These are phyloP conservation scores for Blumeriella jaapii DNA, from an alignment of 2,329 filamentous ascomycete species.

Conservation along the genomic window DNA sequence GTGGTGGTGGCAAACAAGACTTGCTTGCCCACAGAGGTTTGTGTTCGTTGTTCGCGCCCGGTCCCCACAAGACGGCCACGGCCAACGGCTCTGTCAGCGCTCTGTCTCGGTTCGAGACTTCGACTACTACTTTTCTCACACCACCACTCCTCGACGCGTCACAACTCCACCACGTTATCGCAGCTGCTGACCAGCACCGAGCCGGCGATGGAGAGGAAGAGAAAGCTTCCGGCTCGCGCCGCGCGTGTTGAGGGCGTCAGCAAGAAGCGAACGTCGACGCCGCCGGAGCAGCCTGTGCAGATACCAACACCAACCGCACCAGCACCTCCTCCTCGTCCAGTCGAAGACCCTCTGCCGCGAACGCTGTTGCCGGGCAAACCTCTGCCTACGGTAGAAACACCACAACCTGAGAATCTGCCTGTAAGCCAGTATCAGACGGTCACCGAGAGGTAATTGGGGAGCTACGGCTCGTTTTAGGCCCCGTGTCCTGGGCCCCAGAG, in stretches of 20 bases:
- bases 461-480: background rate
- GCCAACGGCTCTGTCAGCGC: too few species aligned
- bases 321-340: slow-evolving; percentile 25
- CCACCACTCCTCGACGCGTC: slow-evolving; percentile 17
- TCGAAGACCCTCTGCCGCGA: slow-evolving; percentile 42
- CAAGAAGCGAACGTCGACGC: slow-evolving; percentile 47
- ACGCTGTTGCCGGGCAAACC: slow-evolving; percentile 54
- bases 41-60: too few species aligned
- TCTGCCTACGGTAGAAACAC: slow-evolving; percentile 56
- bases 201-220: slow-evolving; percentile 48
- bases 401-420: slow-evolving; percentile 53
- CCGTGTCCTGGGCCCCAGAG: background rate
- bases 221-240: slow-evolving; percentile 51
- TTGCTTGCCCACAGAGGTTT: too few species aligned
- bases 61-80: too few species aligned
- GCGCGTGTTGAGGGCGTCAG: slow-evolving; percentile 47
- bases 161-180: slow-evolving; percentile 10
- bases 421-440: slow-evolving; percentile 60
- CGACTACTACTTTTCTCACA: slow-evolving; percentile 10
- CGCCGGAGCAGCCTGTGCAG: slow-evolving; percentile 38
- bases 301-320: slow-evolving; percentile 31
- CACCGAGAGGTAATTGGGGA: slow-evolving; percentile 48
- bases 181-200: slow-evolving; percentile 5
- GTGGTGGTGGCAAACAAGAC: too few species aligned
- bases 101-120: too few species aligned